Base-by-base conservation (phyloP, 176 grass and related monocot genomes). In the Musa acuminata region DNA sequence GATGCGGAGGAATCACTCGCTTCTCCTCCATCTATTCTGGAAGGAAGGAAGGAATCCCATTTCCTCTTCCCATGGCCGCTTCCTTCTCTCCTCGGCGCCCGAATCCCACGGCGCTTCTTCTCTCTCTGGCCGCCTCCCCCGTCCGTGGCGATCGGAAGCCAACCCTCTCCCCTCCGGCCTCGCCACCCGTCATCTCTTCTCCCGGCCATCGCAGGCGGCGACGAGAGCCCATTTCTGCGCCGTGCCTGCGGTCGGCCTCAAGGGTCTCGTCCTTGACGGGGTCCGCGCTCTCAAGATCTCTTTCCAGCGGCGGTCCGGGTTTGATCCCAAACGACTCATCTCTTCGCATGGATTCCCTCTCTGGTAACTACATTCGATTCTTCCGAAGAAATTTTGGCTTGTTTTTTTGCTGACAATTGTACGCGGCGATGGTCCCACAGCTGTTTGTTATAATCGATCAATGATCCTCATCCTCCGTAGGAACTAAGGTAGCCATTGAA, bases 291-390 rank as follows among this genome's bases (percentile, higher is more conserved):
- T 74, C 11, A 53, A 29, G 72, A 29, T 74, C 52, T 74, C 51
- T 21, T 74, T 74, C 21, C 72, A 74, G 51, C 55, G 72, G 52
- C 20, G 52, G 52, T 55, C 72, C 13, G 52, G 72, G 23, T 74
- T 74, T 54, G 72, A 55, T 24, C 23, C 51, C 20, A 55, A 17
- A 21, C 52, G 52, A 2, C 52, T 53, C 11, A 12, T 53, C 13
- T 55, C 21, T 12, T 53, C 8, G 51, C 21, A 51, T 9, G 52
- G 27, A 9, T 21, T 8, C 20, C 8, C 11, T 55, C 72, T 74
- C 51, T 26, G 72, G 72, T 74, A 74, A 74, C 6, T 17, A 13
- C 14, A 57, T 51, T 21, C 10, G 2, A 21, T 72, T 52, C 69
- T 52, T 17, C 14, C 1, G 2, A 20, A 29, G 13, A 57, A 26